These are phyloP conservation scores for Rubroboletus pulcherrimus DNA, from an alignment of 768 basidiomycete genomes.

Conservation along the genomic window DNA sequence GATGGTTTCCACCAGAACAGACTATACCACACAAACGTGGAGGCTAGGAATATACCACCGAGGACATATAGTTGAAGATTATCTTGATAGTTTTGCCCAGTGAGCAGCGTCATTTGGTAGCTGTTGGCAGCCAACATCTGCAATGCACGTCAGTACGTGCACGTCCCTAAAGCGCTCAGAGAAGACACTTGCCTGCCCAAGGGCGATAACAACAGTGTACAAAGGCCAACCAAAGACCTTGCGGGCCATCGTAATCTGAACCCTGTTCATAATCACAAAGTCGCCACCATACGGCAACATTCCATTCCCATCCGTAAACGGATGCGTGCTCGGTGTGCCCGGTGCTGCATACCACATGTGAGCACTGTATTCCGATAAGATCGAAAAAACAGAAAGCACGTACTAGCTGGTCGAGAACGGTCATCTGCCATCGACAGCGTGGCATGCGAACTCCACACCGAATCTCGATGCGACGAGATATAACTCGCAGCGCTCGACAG, in stretches of 20 bases:
- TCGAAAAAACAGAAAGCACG: constrained; percentile 26
- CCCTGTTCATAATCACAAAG: constrained; percentile 70
- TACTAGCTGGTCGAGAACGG: constrained; percentile 75
- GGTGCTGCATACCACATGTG: constrained; percentile 25
- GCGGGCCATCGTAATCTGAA: constrained; percentile 81
- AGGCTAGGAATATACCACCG: constrained; percentile 81
- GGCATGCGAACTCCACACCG: constrained; percentile 69
- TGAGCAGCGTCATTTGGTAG: constrained; percentile 90
- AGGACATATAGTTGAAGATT: constrained; percentile 85
- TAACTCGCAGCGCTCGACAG: constrained; percentile 78
- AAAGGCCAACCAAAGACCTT: constrained; percentile 85
- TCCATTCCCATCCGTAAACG: constrained; percentile 42
- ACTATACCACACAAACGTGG: constrained; percentile 86
- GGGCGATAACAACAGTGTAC: constrained; percentile 83
- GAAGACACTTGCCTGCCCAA: constrained; percentile 60
- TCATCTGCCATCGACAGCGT: constrained; percentile 40
- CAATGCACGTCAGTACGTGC: constrained; percentile 1
- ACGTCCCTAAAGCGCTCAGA: neutral
- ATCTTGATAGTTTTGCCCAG: constrained; percentile 81
- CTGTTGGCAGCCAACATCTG: constrained; percentile 88
- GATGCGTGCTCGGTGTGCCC: constrained; percentile 48
- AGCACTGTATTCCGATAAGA: constrained; percentile 15
- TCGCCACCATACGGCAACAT: constrained; percentile 55
- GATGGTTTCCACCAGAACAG: constrained; percentile 88
- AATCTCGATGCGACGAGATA: constrained; percentile 75